These are phyloP conservation scores for Pseudonitzschia delicatissima DNA, from an alignment of 108 stramenopile genomes.

Conservation along the genomic window DNA sequence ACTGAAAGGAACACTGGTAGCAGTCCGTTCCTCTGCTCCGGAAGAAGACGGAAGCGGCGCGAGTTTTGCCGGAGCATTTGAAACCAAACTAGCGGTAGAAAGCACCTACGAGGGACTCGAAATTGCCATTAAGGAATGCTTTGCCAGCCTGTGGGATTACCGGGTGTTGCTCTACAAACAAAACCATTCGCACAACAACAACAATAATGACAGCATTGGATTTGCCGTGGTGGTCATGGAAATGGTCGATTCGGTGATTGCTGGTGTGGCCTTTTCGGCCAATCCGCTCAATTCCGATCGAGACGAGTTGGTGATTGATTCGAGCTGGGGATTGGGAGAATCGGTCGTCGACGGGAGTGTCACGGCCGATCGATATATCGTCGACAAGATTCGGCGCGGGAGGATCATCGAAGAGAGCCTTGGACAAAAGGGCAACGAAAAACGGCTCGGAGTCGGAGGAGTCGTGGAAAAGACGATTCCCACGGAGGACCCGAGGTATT, in stretches of 20 bases:
- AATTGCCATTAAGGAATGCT: neutral
- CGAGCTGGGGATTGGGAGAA: neutral
- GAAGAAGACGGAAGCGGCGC: neutral
- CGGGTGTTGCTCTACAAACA: neutral
- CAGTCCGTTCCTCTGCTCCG: slow-evolving; percentile 1
- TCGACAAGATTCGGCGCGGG: neutral
- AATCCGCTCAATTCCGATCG: slow-evolving; percentile 5
- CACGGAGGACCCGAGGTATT: neutral
- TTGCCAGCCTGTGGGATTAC: neutral
- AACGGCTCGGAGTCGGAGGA: neutral
- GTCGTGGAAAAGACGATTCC: neutral
- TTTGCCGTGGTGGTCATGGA: slow-evolving; percentile 9
- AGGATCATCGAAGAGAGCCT: neutral
- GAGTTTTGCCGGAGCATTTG: slow-evolving; percentile 5
- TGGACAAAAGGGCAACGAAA: neutral
- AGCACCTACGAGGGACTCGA: neutral
- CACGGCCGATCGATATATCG: neutral
- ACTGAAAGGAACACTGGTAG: neutral
- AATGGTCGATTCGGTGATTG: neutral
- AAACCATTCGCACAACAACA: neutral
- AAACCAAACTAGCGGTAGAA: neutral
- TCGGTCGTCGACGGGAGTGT: slow-evolving; percentile 9
- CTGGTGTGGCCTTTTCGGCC: slow-evolving; percentile 8
- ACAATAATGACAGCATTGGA: neutral
- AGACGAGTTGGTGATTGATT: slow-evolving; percentile 1